These are phyloP conservation scores for Cicer arietinum DNA, from an alignment of 306 rosid species.

Conservation along the genomic window DNA sequence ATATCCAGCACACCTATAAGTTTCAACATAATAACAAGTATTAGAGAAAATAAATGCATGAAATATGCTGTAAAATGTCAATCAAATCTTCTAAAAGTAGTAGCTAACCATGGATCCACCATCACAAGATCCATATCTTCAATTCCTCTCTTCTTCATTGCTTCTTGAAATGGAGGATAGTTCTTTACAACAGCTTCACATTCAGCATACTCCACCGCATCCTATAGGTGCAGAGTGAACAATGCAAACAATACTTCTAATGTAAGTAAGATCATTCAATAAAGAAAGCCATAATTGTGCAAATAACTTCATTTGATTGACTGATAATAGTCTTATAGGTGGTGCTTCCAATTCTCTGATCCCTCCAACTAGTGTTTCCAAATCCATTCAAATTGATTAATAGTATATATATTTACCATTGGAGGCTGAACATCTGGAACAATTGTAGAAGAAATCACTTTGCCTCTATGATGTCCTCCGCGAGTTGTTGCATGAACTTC, in stretches of 20 bases:
- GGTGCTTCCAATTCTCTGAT: slow-evolving; percentile 18
- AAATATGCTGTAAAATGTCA: slow-evolving; percentile 8
- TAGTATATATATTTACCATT: slow-evolving; percentile 55
- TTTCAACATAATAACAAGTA: slow-evolving; percentile 22
- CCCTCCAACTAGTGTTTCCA: slow-evolving; percentile 4
- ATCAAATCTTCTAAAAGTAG: slow-evolving; percentile 20
- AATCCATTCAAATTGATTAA: slow-evolving; percentile 10
- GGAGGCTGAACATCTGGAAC: slow-evolving; percentile 90
- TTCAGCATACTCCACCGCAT: slow-evolving; percentile 87
- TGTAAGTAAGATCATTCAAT: not conserved
- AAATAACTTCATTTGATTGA: not conserved
- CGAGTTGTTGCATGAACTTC: slow-evolving; percentile 86
- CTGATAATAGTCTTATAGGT: slow-evolving; percentile 19
- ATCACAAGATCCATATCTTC: slow-evolving; percentile 90
- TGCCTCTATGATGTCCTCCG: slow-evolving; percentile 90
- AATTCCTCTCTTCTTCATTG: slow-evolving; percentile 88
- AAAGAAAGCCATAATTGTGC: not conserved
- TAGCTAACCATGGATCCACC: slow-evolving; percentile 82
- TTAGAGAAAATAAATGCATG: slow-evolving; percentile 12
- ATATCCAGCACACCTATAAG: slow-evolving; percentile 77
- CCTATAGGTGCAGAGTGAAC: slow-evolving; percentile 50
- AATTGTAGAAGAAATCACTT: slow-evolving; percentile 63
- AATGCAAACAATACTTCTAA: not conserved
- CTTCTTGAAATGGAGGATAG: slow-evolving; percentile 72
- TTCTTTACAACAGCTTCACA: slow-evolving; percentile 84